Evolutionary conservation across 116 monocot genomes (phyloP), one percentile per base, ranked within the genome.

Genomic region (Cymodocea nodosa): DNA sequence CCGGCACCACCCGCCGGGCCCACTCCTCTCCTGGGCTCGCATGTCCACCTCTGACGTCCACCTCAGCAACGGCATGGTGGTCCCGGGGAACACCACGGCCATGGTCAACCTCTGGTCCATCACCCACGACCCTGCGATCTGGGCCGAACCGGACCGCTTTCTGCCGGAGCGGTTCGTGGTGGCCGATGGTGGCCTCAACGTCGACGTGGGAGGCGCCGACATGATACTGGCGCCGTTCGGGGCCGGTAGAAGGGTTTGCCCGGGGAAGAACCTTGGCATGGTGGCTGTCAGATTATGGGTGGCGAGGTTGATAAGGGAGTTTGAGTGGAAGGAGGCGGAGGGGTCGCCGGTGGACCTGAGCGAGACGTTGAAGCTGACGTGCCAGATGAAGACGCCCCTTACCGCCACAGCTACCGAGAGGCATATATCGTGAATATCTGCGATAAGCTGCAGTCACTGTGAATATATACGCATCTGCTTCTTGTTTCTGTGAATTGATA

Each of bases 31-130:
- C 2, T 75, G 75, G 75, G 92, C 92, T 36, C 80, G 92, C 9
- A 79, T 93, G 6, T 70, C 85, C 34, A 83, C 81, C 4, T 71
- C 62, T 6, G 88, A 93, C 54, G 85, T 87, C 66, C 71, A 66
- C 7, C 87, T 93, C 62, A 74, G 83, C 81, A 88, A 85, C 74
- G 92, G 92, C 16, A 81, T 87, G 88, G 70, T 93, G 25, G 77
- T 93, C 50, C 92, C 92, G 0, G 77, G 68, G 0, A 74, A 78
- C 16, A 93, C 92, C 20, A 93, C 88, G 1, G 76, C 87, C 60
- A 88, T 93, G 92, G 83, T 93, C 59, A 93, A 93, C 88, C 83
- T 93, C 83, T 92, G 92, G 87, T 82, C 87, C 61, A 92, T 92
- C 63, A 73, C 85, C 8, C 87, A 87, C 75, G 87, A 87, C 65